Base-by-base conservation (phyloP, 208 protist genomes). In the Leishmania tropica region DNA sequence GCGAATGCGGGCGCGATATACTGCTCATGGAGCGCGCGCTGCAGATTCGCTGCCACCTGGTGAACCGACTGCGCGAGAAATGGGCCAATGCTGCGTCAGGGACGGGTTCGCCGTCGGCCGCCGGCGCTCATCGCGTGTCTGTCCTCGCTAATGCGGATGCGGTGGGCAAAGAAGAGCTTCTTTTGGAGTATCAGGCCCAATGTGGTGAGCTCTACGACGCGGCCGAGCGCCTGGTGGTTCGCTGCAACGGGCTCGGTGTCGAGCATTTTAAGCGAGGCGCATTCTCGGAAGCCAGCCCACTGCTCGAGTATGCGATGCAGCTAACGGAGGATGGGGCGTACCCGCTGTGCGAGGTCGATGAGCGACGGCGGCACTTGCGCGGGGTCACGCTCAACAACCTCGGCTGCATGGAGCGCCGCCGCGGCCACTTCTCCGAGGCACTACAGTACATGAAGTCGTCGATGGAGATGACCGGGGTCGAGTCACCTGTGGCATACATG, bases 311-410 rank as follows among this genome's bases (percentile, higher is more conserved):
- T 80, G 83, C 84, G 24, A 83, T 96, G 72, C 84, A 96, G 80
- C 81, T 96, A 76, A 96, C 95, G 13, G 89, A 84, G 53, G 88
- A 91, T 17, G 84, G 80, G 19, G 87, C 92, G 28, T 94, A 94
- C 77, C 92, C 92, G 53, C 84, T 96, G 8, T 87, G 90, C 68
- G 91, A 96, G 77, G 83, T 81, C 1, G 85, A 88, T 54, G 89
- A 88, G 31, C 83, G 86, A 15, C 95, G 95, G 17, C 87, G 83
- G n/a, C 88, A 92, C 76, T 89, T 98, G 21, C 92, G 90, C 65
- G 92, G 93, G 7, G 90, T 95, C 31, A 97, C 94, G 42, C 84
- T 96, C 48, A 98, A 97, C 82, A 98, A 98, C 87, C 86, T 96
- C 75, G 96, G 96, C 51, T 97, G 93, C 81, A 91, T 97, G 84